A percentile compares a stretch with the other conserved stretches of the same genome.
phyloP scores from a whole-genome alignment of 306 rosid genomes.

The Canavalia ensiformis region DNA sequence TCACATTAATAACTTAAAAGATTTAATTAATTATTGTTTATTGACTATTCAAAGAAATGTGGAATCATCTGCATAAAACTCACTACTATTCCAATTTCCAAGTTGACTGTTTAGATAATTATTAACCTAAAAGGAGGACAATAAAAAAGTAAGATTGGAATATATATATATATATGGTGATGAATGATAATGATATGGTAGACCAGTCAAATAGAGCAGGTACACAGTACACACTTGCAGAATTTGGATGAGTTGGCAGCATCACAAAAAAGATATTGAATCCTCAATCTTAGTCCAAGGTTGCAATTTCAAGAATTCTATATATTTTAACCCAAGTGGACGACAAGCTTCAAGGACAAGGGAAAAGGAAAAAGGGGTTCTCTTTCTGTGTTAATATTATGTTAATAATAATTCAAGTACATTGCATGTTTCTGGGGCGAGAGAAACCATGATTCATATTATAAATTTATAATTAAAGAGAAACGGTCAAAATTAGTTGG shows the following conservation, averaged over 20 bases:
- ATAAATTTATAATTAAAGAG: slow-evolving; percentile 10
- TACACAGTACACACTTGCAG: slow-evolving; percentile 31
- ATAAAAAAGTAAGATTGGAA: not conserved
- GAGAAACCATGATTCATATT: not conserved
- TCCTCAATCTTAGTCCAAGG: slow-evolving; percentile 5
- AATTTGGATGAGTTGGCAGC: slow-evolving; percentile 46
- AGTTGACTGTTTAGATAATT: not conserved
- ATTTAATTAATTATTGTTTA: no score
- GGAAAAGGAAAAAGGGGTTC: not conserved
- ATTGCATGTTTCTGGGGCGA: slow-evolving; percentile 40
- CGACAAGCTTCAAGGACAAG: slow-evolving; percentile 32
- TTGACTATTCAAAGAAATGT: no score
- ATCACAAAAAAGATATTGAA: slow-evolving; percentile 19
- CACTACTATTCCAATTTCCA: not conserved
- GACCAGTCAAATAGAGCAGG: slow-evolving; percentile 40
- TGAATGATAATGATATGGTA: not conserved
- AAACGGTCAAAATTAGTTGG: slow-evolving; percentile 42
- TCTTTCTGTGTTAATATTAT: not conserved
- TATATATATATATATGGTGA: not conserved
- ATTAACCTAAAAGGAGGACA: not conserved
- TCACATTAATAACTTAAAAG: no score
- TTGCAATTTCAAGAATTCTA: not conserved
- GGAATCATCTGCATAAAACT: no score
- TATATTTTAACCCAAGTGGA: slow-evolving; percentile 40
- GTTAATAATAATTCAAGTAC: slow-evolving; percentile 32